Conservation (phyloP, 345 rosid species). For the Bruguiera parviflora region DNA sequence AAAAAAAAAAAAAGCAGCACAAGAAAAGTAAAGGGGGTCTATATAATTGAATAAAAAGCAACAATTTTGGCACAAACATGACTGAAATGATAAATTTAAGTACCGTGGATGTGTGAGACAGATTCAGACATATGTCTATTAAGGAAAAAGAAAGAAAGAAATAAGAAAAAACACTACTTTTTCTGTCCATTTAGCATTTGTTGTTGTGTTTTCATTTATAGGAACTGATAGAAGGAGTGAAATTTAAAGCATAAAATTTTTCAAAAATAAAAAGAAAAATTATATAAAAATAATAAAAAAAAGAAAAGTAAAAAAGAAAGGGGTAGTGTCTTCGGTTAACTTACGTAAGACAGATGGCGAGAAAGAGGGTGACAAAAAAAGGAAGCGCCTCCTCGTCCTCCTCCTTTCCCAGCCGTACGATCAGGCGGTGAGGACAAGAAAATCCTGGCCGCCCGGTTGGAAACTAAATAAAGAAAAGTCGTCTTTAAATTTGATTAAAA, state of each 20-base stretch:
- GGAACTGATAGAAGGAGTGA: too few relatives aligned
- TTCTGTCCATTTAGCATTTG: too few relatives aligned
- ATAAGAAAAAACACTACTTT: neutral
- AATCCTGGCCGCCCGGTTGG: slow-evolving; percentile 40
- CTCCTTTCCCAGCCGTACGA: slow-evolving; percentile 36
- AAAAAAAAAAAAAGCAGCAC: neutral
- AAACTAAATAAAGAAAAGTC: neutral
- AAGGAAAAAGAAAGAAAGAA: neutral
- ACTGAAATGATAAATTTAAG: neutral
- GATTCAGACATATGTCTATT: slow-evolving; percentile 5
- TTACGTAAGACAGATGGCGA: slow-evolving; percentile 26
- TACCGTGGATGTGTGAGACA: neutral
- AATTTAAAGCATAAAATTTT: neutral
- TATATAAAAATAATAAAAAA: neutral
- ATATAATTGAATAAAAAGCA: neutral
- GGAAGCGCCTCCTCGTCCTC: neutral
- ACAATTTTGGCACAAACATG: neutral
- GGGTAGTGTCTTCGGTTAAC: slow-evolving; percentile 6
- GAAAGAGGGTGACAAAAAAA: slow-evolving; percentile 17
- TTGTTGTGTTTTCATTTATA: too few relatives aligned
- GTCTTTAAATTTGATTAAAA: neutral
- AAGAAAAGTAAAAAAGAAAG: neutral
- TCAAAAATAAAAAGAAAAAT: neutral
- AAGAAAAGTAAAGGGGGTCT: neutral
- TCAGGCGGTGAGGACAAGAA: slow-evolving; percentile 21